These are phyloP conservation scores for Fusarium fracticaudum DNA, from an alignment of 2,329 filamentous ascomycete genomes.

Conservation along the genomic window DNA sequence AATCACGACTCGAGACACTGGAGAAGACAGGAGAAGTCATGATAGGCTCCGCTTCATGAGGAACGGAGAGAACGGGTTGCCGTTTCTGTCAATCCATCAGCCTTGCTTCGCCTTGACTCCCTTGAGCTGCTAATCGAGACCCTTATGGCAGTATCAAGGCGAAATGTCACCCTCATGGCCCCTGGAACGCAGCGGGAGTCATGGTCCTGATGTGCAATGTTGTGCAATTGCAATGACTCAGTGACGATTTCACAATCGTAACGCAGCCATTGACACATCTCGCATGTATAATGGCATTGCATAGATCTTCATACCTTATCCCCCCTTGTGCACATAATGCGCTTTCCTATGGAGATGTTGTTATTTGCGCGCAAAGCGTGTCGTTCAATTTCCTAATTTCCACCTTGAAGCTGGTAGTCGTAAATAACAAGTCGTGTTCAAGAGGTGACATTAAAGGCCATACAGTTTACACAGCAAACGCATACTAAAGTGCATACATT, in stretches of 20 bases:
- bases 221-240: conserved; percentile 18
- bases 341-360: not conserved
- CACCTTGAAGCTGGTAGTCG: conserved; percentile 7
- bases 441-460: conserved; percentile 17
- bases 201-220: conserved; percentile 2
- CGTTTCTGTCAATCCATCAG: conserved; percentile 23
- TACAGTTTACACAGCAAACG: not conserved
- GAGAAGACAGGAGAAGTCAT: conserved; percentile 15
- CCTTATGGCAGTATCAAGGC: not conserved
- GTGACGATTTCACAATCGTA: conserved; percentile 2
- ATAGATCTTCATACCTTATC: conserved; percentile 17
- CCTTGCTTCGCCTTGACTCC: not conserved
- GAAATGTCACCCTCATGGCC: conserved; percentile 7
- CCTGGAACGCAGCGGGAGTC: conserved; percentile 1
- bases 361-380: conserved; percentile 27
- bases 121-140: conserved; percentile 7
- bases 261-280: conserved; percentile 5
- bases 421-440: not conserved
- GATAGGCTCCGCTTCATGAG: conserved; percentile 14
- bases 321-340: not conserved
- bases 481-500: conserved; percentile 24
- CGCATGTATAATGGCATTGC: conserved; percentile 9
- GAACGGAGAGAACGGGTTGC: conserved; percentile 12
- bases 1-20: conserved; percentile 40
- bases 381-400: conserved; percentile 30